Evolutionary conservation across 441 rosid genomes (phyloP).

Genomic region (Croton setiger): DNA sequence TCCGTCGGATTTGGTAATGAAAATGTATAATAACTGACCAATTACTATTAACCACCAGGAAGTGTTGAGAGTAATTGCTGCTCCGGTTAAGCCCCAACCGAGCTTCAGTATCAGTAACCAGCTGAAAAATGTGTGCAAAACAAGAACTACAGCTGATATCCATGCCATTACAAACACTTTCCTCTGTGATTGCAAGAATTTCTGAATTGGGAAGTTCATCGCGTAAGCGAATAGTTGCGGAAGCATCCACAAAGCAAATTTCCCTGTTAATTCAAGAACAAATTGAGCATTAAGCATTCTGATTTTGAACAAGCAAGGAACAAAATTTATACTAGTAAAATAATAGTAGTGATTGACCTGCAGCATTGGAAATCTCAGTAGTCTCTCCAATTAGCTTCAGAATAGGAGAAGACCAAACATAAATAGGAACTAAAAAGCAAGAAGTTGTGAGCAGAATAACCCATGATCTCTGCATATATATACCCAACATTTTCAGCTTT

Average conservation of each 20-base stretch:
- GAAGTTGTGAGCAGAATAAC: constrained; percentile 70
- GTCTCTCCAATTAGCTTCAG: constrained; percentile 65
- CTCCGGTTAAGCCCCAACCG: constrained; percentile 72
- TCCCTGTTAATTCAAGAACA: constrained; percentile 35
- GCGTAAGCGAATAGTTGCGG: constrained; percentile 84
- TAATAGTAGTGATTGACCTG: constrained; percentile 33
- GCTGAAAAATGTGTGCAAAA: constrained; percentile 54
- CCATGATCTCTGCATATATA: constrained; percentile 96
- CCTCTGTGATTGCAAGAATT: constrained; percentile 81
- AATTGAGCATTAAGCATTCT: not conserved
- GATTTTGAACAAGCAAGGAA: not conserved
- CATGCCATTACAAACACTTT: constrained; percentile 78
- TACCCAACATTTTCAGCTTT: constrained; percentile 61
- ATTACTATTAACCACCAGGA: constrained; percentile 84
- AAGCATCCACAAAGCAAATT: constrained; percentile 75
- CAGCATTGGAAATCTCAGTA: constrained; percentile 68
- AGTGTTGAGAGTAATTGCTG: constrained; percentile 64
- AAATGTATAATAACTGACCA: constrained; percentile 61
- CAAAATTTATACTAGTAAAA: too few species aligned
- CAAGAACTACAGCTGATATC: constrained; percentile 56
- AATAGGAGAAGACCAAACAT: constrained; percentile 81
- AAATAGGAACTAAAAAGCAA: constrained; percentile 50
- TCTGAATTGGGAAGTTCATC: constrained; percentile 73
- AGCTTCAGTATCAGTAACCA: constrained; percentile 75
- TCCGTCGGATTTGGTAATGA: constrained; percentile 76